Evolutionary conservation across 2,329 filamentous ascomycete genomes (phyloP), one percentile per base, ranked within the genome.

Genomic region (Cryphonectria nitschkei): DNA sequence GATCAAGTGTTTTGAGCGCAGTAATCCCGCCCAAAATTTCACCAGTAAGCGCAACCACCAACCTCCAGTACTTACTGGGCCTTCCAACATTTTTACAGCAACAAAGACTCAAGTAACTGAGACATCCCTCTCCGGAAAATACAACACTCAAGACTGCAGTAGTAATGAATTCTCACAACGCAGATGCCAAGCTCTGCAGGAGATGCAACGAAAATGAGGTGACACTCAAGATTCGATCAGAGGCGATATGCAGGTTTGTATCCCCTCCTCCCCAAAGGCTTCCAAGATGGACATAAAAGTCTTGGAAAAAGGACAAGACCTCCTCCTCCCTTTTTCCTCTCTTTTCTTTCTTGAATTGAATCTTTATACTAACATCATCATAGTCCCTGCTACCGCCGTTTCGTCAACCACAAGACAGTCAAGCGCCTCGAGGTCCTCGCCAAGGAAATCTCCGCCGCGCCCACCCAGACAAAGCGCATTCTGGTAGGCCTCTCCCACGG

Each of bases 401-500:
- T 94, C 83, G 86, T 97, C 69, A 85, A 88, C 72, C 90, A 88
- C 74, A 98, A 98, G 81, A 87, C 90, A 72, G 87, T 93, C 75
- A 95, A 95, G 80, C 92, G 94, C 29, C 81, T 89, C 39, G 84
- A 84, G 73, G 80, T 81, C 29, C 80, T 89, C 8, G 85, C 84
- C 76, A 84, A 83, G 58, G 85, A 88, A 69, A 84, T 81, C 66
- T 81, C 82, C 69, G 74, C 76, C 73, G 76, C 78, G 74, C 77
- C 68, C 77, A 79, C 70, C 79, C 76, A 73, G 78, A 76, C 74
- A 76, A 74, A 87, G 78, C 77, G 79, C 43, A 87, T 97, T 64
- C 83, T 97, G 26, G 83, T 97, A 29, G 93, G 94, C 7, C 83
- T 98, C 1, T 97, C 95, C 0, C 91, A 94, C 76, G 95, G 96